These are phyloP conservation scores for Fusarium haematococcum DNA, from an alignment of 2,329 filamentous ascomycete species.

Conservation along the genomic window DNA sequence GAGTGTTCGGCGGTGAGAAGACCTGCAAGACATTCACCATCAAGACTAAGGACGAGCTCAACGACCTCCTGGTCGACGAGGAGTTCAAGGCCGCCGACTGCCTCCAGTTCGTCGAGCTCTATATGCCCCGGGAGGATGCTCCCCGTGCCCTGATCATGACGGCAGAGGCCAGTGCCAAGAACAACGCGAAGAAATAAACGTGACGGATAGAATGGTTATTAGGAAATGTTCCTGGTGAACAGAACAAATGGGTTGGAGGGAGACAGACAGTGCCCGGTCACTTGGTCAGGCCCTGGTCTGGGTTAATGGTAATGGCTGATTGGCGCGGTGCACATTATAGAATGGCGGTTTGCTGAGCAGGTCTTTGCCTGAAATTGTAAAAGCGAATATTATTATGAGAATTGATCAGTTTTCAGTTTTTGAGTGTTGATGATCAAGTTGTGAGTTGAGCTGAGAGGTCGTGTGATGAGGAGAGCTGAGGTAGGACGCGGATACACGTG, in stretches of 20 bases:
- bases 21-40: conserved; percentile 73
- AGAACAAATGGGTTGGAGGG: conserved; percentile 23
- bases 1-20: conserved; percentile 74
- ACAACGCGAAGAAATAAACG: conserved; percentile 64
- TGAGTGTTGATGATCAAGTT: neutral
- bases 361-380: conserved; percentile 34
- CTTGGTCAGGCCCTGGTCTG: conserved; percentile 20
- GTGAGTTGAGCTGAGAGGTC: neutral
- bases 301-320: conserved; percentile 38
- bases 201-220: conserved; percentile 14
- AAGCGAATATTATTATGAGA: conserved; percentile 28
- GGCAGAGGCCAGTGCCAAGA: conserved; percentile 76
- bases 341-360: conserved; percentile 15
- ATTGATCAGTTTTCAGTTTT: neutral
- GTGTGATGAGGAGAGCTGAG: neutral
- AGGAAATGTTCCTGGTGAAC: conserved; percentile 31
- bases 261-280: conserved; percentile 2
- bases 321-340: conserved; percentile 33
- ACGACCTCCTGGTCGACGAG: conserved; percentile 71
- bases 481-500: conserved; percentile 23
- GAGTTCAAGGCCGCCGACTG: conserved; percentile 69
- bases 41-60: conserved; percentile 76
- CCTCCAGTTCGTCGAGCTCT: conserved; percentile 82
- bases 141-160: conserved; percentile 77
- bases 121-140: conserved; percentile 84